Evolutionary conservation across 164 flowering plant species (phyloP), one percentile per base, ranked within the genome.

Genomic region (Tinospora cordifolia): DNA sequence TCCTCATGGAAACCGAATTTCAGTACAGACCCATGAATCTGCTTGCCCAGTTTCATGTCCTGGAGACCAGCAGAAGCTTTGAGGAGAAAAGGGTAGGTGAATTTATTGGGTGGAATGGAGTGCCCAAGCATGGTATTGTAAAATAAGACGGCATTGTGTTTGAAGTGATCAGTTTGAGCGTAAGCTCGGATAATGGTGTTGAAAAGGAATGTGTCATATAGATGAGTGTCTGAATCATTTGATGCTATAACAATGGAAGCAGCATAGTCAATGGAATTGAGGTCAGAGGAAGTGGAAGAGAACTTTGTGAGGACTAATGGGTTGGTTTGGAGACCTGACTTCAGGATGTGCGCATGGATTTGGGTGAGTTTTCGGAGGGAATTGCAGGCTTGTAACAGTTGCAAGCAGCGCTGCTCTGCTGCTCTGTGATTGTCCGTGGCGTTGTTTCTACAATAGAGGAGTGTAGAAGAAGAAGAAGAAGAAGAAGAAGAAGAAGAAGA

Each of bases 151-250:
- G 92, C 82, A 46, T 64, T 71, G 24, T 47, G 64, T 47, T 69
- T 30, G 4, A 85, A 82, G 0, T 41, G 63, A 14, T 74, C 62
- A 1, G 74, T 67, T 65, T 76, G 84, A 49, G 76, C 74, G 65
- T 79, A 73, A n/a, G 83, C 86, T 80, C 91, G 74, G 70, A 86
- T 83, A 76, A 88, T 78, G 39, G 83, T 81, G 62, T 87, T 88
- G 79, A 75, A 84, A 77, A 84, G 77, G 79, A 87, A 88, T 0
- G 83, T 78, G 67, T 79, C 68, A 8, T 63, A 71, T 30, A 71
- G 59, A 22, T 64, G 60, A 34, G 62, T 46, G 15, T 46, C 12
- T 5, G 73, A 58, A 36, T 71, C 68, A 3, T 71, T 1, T 14
- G 47, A 63, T 4, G 51, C 26, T 13, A 30, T 30, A 30, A 71